Evolutionary conservation across 169 alveolate genomes (phyloP).

Genomic region (Babesia sp.): DNA sequence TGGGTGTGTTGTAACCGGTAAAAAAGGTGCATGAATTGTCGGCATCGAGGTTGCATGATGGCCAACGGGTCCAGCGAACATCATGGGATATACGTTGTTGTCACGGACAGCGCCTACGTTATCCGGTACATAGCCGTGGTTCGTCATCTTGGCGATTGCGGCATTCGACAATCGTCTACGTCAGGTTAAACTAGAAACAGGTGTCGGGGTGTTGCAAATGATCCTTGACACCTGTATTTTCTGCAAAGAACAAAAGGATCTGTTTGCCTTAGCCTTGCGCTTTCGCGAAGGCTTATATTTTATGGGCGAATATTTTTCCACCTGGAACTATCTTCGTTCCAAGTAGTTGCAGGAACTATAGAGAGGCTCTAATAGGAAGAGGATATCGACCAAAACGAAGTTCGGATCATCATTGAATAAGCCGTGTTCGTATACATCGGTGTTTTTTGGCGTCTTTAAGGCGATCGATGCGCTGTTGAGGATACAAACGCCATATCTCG

Average conservation of each 20-base stretch:
- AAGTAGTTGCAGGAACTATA: too few species aligned
- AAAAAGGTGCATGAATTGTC: background rate
- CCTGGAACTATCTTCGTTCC: too few species aligned
- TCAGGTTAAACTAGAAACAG: background rate
- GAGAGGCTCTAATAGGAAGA: too few species aligned
- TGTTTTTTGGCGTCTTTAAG: too few species aligned
- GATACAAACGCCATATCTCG: too few species aligned
- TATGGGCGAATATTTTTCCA: too few species aligned
- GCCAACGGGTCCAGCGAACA: background rate
- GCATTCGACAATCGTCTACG: background rate
- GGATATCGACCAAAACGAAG: too few species aligned
- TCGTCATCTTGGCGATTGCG: constrained; percentile 12
- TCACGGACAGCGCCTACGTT: background rate
- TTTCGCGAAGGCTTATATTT: background rate
- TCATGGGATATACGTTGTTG: background rate
- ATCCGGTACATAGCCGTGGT: constrained; percentile 7
- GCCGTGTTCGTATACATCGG: too few species aligned
- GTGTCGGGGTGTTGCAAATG: background rate
- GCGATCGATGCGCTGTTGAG: too few species aligned
- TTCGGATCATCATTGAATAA: too few species aligned
- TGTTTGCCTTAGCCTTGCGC: too few species aligned
- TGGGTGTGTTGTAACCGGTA: background rate
- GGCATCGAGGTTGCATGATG: background rate
- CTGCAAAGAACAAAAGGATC: too few species aligned
- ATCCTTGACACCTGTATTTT: background rate